Conservation (phyloP, 305 asterid genomes). For the Solanum hybrid region DNA sequence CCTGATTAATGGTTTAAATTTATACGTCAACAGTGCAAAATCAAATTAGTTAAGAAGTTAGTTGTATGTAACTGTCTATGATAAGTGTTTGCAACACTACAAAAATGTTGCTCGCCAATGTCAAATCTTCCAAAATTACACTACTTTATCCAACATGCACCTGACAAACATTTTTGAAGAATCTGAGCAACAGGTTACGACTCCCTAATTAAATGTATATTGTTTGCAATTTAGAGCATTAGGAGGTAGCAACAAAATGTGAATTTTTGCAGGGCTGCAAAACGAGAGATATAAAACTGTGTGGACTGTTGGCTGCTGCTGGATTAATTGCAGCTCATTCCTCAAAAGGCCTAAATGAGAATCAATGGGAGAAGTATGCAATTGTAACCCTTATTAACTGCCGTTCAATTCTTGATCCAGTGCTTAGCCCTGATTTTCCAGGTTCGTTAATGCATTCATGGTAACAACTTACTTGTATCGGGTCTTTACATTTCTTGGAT, state of each 20-base stretch:
- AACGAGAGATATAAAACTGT: slow-evolving; percentile 39
- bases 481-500: background rate
- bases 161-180: too few relatives aligned
- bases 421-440: slow-evolving; percentile 37
- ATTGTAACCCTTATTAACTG: slow-evolving; percentile 63
- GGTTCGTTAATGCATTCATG: slow-evolving; percentile 29
- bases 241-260: background rate
- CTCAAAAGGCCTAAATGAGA: slow-evolving; percentile 35
- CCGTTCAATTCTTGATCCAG: slow-evolving; percentile 75
- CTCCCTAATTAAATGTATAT: background rate
- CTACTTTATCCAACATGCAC: too few relatives aligned
- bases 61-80: background rate
- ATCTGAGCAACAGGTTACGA: background rate
- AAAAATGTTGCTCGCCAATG: background rate
- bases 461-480: background rate
- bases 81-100: background rate
- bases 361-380: slow-evolving; percentile 63
- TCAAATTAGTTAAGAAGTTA: background rate
- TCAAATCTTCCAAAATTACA: background rate
- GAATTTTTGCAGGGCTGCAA: slow-evolving; percentile 46
- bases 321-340: slow-evolving; percentile 50
- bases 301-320: slow-evolving; percentile 55
- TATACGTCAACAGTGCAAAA: too few relatives aligned
- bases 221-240: background rate
- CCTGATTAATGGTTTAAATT: background rate